Base-by-base conservation (phyloP, 148 eudicot species). In the Amaranthus palmeri region DNA sequence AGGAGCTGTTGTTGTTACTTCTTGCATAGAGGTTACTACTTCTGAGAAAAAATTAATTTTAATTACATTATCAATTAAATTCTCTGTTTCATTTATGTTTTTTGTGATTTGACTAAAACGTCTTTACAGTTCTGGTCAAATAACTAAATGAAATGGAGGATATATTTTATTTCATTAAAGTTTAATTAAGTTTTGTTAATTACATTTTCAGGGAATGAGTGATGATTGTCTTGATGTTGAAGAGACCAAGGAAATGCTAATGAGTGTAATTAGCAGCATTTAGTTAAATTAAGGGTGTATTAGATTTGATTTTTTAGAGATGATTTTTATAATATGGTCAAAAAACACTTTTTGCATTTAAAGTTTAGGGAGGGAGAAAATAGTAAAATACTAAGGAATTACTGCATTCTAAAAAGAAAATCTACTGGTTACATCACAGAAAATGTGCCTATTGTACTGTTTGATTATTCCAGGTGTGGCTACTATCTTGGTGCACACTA, bases 1-100 rank as follows among this genome's bases (percentile, higher is more conserved):
- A 76, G 97, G 92, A 65, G 91, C 88, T 40, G 73, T 86, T 69
- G 87, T 90, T 50, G 52, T 95, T 48, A 84, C 89, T 72, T 81
- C 88, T 47, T 84, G 81, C 71, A 80, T 86, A 67, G 87, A 83
- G 99, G 99, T 95, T 68, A 74, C 14, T 3, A 18, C 36, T 0
- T 25, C 1, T 25, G 36, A 53, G 0, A 45, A 46, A 5, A 25
- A 4, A 54, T 54, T 43, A 42, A 8, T 8, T 43, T 12, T 25
- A 25, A 18, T 9, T 2, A 14, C 47, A 69, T 14, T 10, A 25
- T 25, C 36, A 25, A 25, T 2, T 25, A 25, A 0, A 0, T 25
- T 25, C 36, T 25, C 36, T 25, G 36, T 25, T 25, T 25, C 36
- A 25, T 25, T 25, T 25, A 25, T 25, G 36, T 25, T 25, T 25